Conservation (phyloP, 2,329 filamentous ascomycete species). For the Colletotrichum cordylinicola region DNA sequence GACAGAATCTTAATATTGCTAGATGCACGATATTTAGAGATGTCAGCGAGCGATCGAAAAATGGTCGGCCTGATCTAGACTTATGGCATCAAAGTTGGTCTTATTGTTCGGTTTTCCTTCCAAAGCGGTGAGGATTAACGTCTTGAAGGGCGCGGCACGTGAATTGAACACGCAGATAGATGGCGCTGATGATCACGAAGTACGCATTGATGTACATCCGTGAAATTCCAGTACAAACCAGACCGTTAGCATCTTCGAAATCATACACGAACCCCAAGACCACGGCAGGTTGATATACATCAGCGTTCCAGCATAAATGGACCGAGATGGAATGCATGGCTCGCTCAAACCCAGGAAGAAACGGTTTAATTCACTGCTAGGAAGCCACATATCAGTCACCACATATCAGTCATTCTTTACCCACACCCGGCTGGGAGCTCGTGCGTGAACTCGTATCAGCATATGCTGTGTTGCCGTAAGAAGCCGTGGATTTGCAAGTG, state of each 20-base stretch:
- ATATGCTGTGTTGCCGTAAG: background rate
- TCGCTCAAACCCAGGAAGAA: background rate
- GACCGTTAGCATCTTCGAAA: too few relatives aligned
- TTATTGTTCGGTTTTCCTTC: background rate
- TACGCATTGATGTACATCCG: background rate
- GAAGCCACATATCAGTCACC: too few relatives aligned
- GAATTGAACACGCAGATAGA: background rate
- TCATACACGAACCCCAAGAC: background rate
- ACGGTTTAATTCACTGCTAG: too few relatives aligned
- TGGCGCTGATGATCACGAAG: background rate
- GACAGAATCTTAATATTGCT: background rate
- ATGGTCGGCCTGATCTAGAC: background rate
- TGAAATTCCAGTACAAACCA: background rate
- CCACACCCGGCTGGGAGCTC: background rate
- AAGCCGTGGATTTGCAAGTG: background rate
- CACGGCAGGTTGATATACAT: background rate
- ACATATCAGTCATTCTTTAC: background rate
- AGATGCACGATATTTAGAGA: background rate
- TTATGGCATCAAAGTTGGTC: background rate
- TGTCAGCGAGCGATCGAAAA: background rate
- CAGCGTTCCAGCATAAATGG: background rate
- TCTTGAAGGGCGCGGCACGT: background rate
- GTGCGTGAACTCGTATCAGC: background rate
- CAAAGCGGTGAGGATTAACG: background rate
- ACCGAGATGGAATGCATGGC: background rate